A percentile compares a stretch with the other conserved stretches of the same genome.
These are phyloP conservation scores for Tricholoma matsutake DNA, from an alignment of 768 basidiomycete genomes.

Conservation along the genomic window DNA sequence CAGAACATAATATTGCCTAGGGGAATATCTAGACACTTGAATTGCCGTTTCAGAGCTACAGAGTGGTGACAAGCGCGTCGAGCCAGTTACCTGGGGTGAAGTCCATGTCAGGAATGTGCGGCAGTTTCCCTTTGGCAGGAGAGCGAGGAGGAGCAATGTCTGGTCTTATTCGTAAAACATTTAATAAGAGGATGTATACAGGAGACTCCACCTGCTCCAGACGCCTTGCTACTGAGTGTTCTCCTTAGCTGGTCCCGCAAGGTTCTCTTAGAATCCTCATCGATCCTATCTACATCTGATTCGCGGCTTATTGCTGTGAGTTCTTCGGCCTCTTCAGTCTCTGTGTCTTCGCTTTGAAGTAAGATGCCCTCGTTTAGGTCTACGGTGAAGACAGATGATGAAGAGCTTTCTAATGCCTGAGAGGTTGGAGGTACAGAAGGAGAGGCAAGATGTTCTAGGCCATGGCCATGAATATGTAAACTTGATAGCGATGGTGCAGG, in stretches of 20 bases:
- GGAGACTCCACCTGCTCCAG: conserved; percentile 40
- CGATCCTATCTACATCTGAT: conserved; percentile 36
- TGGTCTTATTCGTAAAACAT: conserved; percentile 12
- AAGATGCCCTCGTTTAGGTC: conserved; percentile 68
- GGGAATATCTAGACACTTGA: conserved; percentile 41
- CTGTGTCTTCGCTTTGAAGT: conserved; percentile 66
- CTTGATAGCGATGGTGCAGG: conserved; percentile 56
- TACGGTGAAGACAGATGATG: conserved; percentile 68
- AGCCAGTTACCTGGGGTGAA: conserved; percentile 35
- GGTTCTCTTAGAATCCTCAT: conserved; percentile 59
- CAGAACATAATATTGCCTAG: conserved; percentile 85
- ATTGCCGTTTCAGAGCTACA: conserved; percentile 10
- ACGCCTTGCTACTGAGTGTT: conserved; percentile 54
- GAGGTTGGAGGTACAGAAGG: conserved; percentile 30
- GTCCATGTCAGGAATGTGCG: conserved; percentile 37
- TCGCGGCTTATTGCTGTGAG: conserved; percentile 41
- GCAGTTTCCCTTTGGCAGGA: conserved; percentile 27
- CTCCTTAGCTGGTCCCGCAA: conserved; percentile 70
- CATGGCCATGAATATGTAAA: conserved; percentile 54
- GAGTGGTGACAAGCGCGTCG: not conserved
- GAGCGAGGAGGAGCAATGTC: conserved; percentile 29
- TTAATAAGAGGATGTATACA: not conserved
- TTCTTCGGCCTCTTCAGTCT: conserved; percentile 54
- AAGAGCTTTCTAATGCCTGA: conserved; percentile 54
- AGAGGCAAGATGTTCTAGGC: conserved; percentile 29